These are phyloP conservation scores for Haplographium delicatum DNA, from an alignment of 495 filamentous ascomycete species.

Conservation along the genomic window DNA sequence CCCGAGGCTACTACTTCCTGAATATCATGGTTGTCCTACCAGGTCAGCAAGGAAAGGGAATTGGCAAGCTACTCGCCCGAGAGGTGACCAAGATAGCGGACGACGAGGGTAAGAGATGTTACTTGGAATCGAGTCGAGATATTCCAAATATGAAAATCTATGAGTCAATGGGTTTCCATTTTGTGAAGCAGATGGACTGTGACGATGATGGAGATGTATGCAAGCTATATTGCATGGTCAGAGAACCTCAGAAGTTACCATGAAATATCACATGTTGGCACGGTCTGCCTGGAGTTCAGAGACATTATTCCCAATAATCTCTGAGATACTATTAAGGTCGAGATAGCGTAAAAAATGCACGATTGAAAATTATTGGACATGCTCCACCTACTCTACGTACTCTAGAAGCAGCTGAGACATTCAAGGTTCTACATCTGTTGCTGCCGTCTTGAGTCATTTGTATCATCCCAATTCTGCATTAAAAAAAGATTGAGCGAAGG, in stretches of 20 bases:
- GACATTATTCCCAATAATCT: too few relatives aligned
- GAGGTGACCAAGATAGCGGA: slow-evolving; percentile 54
- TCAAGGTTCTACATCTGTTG: too few relatives aligned
- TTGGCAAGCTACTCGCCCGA: slow-evolving; percentile 55
- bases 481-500: too few relatives aligned
- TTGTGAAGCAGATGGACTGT: slow-evolving; percentile 57
- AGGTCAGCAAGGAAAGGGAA: slow-evolving; percentile 51
- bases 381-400: too few relatives aligned
- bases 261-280: too few relatives aligned
- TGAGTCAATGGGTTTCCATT: slow-evolving; percentile 57
- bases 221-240: slow-evolving; percentile 47
- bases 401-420: too few relatives aligned
- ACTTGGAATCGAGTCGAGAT: slow-evolving; percentile 59
- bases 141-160: slow-evolving; percentile 63
- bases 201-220: slow-evolving; percentile 45
- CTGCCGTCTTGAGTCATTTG: too few relatives aligned
- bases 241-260: slow-evolving; percentile 33
- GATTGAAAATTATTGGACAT: too few relatives aligned
- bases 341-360: too few relatives aligned
- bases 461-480: too few relatives aligned
- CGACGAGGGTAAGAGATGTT: slow-evolving; percentile 53
- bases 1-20: slow-evolving; percentile 62
- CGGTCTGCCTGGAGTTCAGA: too few relatives aligned
- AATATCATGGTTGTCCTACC: slow-evolving; percentile 64
- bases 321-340: too few relatives aligned